These are phyloP conservation scores for Claviceps arundinis DNA, from an alignment of 2,329 filamentous ascomycete genomes.

Conservation along the genomic window DNA sequence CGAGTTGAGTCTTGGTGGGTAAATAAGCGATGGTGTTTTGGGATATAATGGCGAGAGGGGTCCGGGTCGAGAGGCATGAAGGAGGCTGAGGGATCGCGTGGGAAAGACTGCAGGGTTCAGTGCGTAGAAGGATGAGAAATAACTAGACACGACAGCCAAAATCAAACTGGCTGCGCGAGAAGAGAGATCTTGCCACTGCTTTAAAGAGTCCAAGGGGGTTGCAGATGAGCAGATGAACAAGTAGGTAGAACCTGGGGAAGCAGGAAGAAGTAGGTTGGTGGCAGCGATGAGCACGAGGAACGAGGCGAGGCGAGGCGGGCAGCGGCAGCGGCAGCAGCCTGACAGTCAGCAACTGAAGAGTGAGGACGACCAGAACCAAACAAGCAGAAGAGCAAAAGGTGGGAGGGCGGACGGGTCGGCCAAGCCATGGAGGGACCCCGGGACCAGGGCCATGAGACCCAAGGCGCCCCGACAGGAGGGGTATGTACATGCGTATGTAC, in stretches of 20 bases:
- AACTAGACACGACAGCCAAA: not conserved
- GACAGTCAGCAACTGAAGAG: not conserved
- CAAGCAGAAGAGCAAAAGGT: not conserved
- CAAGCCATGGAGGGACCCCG: slow-evolving; percentile 4
- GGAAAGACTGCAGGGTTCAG: not conserved
- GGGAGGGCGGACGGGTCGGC: slow-evolving; percentile 2
- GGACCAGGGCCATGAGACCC: slow-evolving; percentile 3
- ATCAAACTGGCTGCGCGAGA: not conserved
- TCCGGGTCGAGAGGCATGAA: slow-evolving; percentile 3
- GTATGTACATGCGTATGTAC: not conserved
- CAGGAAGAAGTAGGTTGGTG: slow-evolving; percentile 6
- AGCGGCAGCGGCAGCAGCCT: slow-evolving; percentile 1
- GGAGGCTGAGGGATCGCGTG: not conserved
- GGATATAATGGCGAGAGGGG: not conserved
- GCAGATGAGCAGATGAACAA: not conserved
- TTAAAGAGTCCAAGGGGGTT: not conserved
- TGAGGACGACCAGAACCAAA: not conserved
- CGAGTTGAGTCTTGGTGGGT: slow-evolving; percentile 1
- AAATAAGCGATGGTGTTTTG: slow-evolving; percentile 4
- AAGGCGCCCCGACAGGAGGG: slow-evolving; percentile 2
- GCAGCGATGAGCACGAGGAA: slow-evolving; percentile 2
- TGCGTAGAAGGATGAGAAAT: not conserved
- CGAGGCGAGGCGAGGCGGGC: not conserved
- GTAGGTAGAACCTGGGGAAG: not conserved
- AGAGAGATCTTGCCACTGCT: not conserved